Evolutionary conservation across 2,329 filamentous ascomycete species (phyloP), one percentile per base, ranked within the genome.

Genomic region (Trichoderma lentiforme): DNA sequence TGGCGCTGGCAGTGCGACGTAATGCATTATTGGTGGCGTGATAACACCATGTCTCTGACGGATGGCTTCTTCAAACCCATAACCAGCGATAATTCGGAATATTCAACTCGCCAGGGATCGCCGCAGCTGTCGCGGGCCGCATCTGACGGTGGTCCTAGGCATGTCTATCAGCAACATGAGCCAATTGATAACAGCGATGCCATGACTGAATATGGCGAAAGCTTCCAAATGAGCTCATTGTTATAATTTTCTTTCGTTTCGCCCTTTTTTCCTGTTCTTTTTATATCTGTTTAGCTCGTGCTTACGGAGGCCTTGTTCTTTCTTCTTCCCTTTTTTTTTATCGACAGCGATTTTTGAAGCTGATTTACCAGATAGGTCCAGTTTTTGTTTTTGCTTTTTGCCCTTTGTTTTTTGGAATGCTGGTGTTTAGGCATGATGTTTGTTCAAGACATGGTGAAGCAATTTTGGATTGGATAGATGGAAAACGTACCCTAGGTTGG

Each of bases 1-100:
- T 75, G 75, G 73, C 77, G 77, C 18, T 83, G 81, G 81, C 81
- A 83, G 73, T 77, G 74, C 43, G 81, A 83, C 66, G 81, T 82
- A 12, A 74, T 83, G 47, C 76, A 79, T 61, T 80, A 82, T 73
- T 83, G 81, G 81, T 82, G 80, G 79, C 74, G 75, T 9, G 81
- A 79, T 71, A 69, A 71, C 58, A 78, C 76, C 14, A 68, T 75
- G 67, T 72, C 72, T 43, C 28, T 75, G 9, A 58, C 32, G 4
- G 73, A 75, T 32, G 73, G 74, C 36, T 71, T 60, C 15, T 72
- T 69, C 30, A 67, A 70, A 28, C 72, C 69, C 18, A 72, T 74
- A 63, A 77, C 76, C 47, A 78, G 73, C 51, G 71, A 74, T 34
- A 71, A 74, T 65, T 78, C 78, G 3, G 76, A 76, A 47, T 73